phyloP scores from a whole-genome alignment of 305 asterid genomes.

The Andrographis paniculata region DNA sequence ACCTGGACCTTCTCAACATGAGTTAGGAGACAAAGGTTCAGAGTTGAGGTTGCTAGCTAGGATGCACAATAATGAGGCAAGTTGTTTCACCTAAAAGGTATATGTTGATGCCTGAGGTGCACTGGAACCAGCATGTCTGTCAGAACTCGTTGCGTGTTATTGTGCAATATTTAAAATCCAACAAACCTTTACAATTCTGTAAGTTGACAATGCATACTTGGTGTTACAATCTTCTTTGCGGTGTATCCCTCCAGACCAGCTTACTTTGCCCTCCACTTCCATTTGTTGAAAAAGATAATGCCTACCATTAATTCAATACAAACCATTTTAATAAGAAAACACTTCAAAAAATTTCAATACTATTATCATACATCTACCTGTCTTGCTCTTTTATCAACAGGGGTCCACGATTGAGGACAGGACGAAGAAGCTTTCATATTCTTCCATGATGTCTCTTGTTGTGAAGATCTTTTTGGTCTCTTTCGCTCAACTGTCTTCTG shows the following conservation, averaged over 20 bases:
- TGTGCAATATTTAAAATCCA: constrained; percentile 18
- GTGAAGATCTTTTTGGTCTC: constrained; percentile 43
- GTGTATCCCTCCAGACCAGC: constrained; percentile 64
- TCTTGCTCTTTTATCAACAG: constrained; percentile 80
- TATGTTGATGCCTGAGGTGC: constrained; percentile 25
- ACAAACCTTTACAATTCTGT: constrained; percentile 13
- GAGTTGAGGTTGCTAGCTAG: constrained; percentile 16
- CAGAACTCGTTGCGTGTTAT: constrained; percentile 15
- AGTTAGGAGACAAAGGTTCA: constrained; percentile 11
- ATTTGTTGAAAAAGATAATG: constrained; percentile 54
- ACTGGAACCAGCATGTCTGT: constrained; percentile 24
- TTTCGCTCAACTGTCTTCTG: constrained; percentile 38
- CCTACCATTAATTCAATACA: constrained; percentile 47
- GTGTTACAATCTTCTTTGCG: constrained; percentile 43
- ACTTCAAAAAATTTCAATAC: constrained; percentile 14
- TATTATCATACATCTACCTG: constrained; percentile 40
- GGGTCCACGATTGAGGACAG: constrained; percentile 49
- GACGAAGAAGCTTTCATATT: constrained; percentile 40
- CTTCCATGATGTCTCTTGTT: constrained; percentile 36
- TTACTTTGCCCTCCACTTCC: constrained; percentile 88
- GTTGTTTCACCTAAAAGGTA: constrained; percentile 14
- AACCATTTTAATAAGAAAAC: constrained; percentile 16
- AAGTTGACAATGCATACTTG: constrained; percentile 19
- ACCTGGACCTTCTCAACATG: constrained; percentile 12
- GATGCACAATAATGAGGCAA: not conserved